Percentiles rank a stretch among this genome's conserved stretches.
These are phyloP conservation scores for Linnemannia schmuckeri DNA, from an alignment of 192 early-diverging fungal species.

Conservation along the genomic window DNA sequence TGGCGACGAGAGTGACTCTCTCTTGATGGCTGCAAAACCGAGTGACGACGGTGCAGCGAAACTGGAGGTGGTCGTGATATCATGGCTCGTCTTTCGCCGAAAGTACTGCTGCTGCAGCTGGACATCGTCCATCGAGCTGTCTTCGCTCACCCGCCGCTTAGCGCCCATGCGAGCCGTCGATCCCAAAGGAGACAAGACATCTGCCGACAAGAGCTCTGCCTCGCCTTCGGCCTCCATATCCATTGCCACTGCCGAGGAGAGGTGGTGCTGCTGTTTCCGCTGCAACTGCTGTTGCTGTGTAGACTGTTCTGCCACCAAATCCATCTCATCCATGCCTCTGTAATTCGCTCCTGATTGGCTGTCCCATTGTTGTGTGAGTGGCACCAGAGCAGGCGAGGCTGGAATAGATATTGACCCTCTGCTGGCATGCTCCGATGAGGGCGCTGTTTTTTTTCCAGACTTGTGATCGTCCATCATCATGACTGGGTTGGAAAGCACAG, in stretches of 20 bases:
- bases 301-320: constrained; percentile 20
- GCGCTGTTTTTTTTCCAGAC: constrained; percentile 66
- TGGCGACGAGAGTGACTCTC: constrained; percentile 11
- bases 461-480: constrained; percentile 95
- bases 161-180: background rate
- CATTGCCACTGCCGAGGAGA: background rate
- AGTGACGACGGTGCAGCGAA: constrained; percentile 3
- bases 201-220: background rate
- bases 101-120: constrained; percentile 20
- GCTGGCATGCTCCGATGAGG: background rate
- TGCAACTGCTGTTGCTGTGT: background rate
- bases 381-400: background rate
- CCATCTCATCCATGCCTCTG: constrained; percentile 14
- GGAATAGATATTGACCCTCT: background rate
- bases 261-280: background rate
- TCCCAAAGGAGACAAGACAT: background rate
- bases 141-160: constrained; percentile 38
- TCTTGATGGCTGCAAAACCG: background rate
- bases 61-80: background rate
- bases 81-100: constrained; percentile 46
- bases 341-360: background rate
- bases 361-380: background rate
- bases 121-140: constrained; percentile 20
- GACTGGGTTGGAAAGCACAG: constrained; percentile 82
- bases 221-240: constrained; percentile 21